These are phyloP conservation scores for Fusarium sp. DNA, from an alignment of 2,329 filamentous ascomycete genomes.

Conservation along the genomic window DNA sequence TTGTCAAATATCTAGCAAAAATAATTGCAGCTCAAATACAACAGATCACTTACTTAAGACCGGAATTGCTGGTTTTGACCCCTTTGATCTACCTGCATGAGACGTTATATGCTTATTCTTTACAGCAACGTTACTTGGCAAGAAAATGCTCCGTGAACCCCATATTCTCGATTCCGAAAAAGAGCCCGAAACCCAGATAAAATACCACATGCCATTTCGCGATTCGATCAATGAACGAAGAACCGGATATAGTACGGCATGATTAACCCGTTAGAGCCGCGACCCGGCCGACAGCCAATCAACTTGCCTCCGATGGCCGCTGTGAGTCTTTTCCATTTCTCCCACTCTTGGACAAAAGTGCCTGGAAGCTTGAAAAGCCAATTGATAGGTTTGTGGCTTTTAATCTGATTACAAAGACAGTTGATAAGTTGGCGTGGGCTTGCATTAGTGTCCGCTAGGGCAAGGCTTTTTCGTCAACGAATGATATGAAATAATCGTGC, in stretches of 20 bases:
- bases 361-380: conserved; percentile 2
- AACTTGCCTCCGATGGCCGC: conserved; percentile 24
- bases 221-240: not conserved
- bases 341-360: conserved; percentile 22
- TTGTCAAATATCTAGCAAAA: not conserved
- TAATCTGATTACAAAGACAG: conserved; percentile 10
- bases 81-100: not conserved
- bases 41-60: not conserved
- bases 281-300: conserved; percentile 39
- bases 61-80: not conserved
- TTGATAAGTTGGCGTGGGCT: not conserved
- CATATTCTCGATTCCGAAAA: conserved; percentile 15
- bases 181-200: not conserved
- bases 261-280: conserved; percentile 11
- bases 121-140: not conserved
- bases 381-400: conserved; percentile 5
- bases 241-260: conserved; percentile 13
- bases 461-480: not conserved
- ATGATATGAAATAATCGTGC: not conserved
- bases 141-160: not conserved
- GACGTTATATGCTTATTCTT: not conserved
- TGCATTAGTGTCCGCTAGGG: conserved; percentile 33
- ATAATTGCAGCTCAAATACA: not conserved
- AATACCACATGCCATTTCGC: not conserved
- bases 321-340: not conserved